A percentile compares a stretch with the other conserved stretches of the same genome.
phyloP scores from a whole-genome alignment of 2,329 filamentous ascomycete species.

The Alternaria gaisen region DNA sequence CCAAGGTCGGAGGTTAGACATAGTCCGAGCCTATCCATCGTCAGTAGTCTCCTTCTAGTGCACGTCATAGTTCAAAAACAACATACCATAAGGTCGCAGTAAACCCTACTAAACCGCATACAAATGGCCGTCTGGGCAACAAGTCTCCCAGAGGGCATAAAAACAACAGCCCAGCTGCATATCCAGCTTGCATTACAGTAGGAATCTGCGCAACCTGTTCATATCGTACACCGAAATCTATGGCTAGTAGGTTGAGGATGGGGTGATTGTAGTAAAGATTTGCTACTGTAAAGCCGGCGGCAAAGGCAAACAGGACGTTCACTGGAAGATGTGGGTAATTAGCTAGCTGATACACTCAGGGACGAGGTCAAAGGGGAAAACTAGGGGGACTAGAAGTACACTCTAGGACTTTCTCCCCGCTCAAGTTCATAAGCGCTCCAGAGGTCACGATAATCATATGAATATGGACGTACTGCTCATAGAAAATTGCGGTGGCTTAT shows the following conservation, averaged over 20 bases:
- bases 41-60: not conserved
- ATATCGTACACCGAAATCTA: constrained; percentile 74
- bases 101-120: constrained; percentile 71
- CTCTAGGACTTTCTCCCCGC: not conserved
- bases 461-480: constrained; percentile 53
- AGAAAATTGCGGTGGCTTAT: constrained; percentile 73
- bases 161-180: constrained; percentile 76
- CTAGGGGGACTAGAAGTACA: too few species aligned
- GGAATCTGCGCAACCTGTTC: constrained; percentile 74
- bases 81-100: constrained; percentile 73
- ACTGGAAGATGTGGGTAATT: constrained; percentile 42
- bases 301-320: constrained; percentile 76
- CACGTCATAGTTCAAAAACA: not conserved
- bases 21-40: constrained; percentile 62
- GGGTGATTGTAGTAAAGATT: constrained; percentile 86
- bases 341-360: not conserved
- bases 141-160: constrained; percentile 79
- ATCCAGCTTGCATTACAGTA: constrained; percentile 81
- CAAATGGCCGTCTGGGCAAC: constrained; percentile 72
- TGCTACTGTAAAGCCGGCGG: constrained; percentile 76
- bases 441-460: not conserved
- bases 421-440: not conserved
- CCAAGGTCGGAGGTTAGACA: constrained; percentile 72
- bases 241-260: constrained; percentile 77
- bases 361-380: not conserved